These are phyloP conservation scores for Trichosporon sp. DNA, from an alignment of 1,284 basidiomycete genomes.

Conservation along the genomic window DNA sequence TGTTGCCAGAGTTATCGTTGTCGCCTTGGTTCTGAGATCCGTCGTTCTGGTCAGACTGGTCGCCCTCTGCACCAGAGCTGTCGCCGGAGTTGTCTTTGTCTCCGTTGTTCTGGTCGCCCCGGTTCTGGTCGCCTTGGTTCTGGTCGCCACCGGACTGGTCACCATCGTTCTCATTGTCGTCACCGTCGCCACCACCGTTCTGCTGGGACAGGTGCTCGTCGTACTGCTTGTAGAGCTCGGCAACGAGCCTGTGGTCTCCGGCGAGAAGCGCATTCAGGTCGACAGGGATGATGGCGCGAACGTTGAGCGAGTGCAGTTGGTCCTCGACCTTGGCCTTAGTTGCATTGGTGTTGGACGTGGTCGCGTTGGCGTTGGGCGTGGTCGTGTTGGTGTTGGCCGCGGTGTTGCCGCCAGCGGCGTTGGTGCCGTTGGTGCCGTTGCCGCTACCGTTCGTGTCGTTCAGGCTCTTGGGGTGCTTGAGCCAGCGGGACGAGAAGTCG, in stretches of 20 bases:
- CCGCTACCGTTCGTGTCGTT: neutral
- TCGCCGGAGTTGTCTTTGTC: neutral
- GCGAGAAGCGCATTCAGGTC: slow-evolving; percentile 77
- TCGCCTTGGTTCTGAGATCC: too few species aligned
- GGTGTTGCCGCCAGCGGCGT: neutral
- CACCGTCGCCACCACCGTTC: neutral
- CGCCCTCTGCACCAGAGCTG: neutral
- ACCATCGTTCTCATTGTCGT: neutral
- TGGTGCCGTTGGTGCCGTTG: neutral
- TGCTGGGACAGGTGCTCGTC: neutral
- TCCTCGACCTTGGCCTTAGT: neutral
- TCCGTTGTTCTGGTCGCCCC: neutral
- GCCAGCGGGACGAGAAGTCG: slow-evolving; percentile 53
- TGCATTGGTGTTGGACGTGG: neutral
- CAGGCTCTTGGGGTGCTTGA: neutral
- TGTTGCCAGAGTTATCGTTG: neutral
- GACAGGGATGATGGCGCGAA: slow-evolving; percentile 65
- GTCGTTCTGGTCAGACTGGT: neutral
- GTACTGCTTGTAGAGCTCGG: slow-evolving; percentile 58
- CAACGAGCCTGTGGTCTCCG: slow-evolving; percentile 57
- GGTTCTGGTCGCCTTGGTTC: neutral
- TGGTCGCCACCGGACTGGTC: neutral
- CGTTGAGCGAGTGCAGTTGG: slow-evolving; percentile 63
- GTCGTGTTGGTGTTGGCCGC: neutral
- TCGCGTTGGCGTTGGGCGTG: neutral